These are phyloP conservation scores for Xylaria sp. DNA, from an alignment of 2,329 filamentous ascomycete genomes.

Conservation along the genomic window DNA sequence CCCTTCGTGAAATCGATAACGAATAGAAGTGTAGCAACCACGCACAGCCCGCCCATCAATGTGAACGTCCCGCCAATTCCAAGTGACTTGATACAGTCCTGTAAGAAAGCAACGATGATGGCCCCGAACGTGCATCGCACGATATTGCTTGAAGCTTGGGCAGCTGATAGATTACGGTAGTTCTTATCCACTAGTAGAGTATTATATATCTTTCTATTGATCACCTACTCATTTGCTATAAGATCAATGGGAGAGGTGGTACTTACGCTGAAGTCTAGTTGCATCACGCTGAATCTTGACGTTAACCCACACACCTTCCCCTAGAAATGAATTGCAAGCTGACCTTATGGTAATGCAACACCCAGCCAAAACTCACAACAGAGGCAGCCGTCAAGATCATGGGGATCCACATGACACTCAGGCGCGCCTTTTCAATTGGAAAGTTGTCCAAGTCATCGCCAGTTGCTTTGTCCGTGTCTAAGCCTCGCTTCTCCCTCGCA, in stretches of 20 bases:
- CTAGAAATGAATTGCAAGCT: neutral
- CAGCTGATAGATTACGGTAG: constrained; percentile 1
- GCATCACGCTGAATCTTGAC: too few relatives aligned
- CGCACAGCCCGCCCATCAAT: neutral
- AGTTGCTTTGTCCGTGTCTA: neutral
- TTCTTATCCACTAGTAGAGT: constrained; percentile 6
- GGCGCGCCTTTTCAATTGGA: neutral
- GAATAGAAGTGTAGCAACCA: neutral
- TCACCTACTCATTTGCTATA: neutral
- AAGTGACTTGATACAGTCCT: neutral
- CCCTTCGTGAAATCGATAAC: neutral
- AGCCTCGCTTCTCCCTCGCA: neutral
- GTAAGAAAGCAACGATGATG: neutral
- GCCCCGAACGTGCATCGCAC: constrained; percentile 2
- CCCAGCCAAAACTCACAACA: neutral
- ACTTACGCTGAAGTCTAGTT: neutral
- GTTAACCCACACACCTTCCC: too few relatives aligned
- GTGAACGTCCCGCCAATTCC: neutral
- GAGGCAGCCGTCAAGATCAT: neutral
- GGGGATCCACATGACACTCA: neutral
- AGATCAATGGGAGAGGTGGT: neutral
- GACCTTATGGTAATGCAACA: neutral
- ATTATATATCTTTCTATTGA: neutral
- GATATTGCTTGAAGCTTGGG: constrained; percentile 2
- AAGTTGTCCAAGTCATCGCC: neutral